phyloP scores from a whole-genome alignment of 805 yeast species.

The Candida boidinii region DNA sequence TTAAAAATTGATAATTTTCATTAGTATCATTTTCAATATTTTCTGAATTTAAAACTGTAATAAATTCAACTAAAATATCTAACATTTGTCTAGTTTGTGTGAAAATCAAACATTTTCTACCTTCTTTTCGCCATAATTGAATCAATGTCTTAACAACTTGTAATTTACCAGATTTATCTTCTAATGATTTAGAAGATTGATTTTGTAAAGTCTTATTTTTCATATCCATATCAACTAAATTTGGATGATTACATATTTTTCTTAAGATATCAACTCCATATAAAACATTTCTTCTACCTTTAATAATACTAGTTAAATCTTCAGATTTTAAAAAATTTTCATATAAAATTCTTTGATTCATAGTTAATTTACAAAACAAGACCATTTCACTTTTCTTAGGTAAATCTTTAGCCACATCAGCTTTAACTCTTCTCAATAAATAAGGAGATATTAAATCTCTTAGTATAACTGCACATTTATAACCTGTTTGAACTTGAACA shows the following conservation, averaged over 20 bases:
- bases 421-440: constrained; percentile 74
- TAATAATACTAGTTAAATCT: constrained; percentile 62
- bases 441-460: constrained; percentile 88
- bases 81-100: constrained; percentile 94
- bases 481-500: constrained; percentile 92
- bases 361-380: constrained; percentile 78
- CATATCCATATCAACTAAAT: constrained; percentile 46
- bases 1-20: constrained; percentile 38
- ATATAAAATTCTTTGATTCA: constrained; percentile 66
- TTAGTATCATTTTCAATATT: constrained; percentile 8
- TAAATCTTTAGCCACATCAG: constrained; percentile 90
- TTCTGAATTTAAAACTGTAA: constrained; percentile 30
- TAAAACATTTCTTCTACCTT: constrained; percentile 73
- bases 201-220: constrained; percentile 18
- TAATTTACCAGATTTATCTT: constrained; percentile 78
- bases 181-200: constrained; percentile 27
- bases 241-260: constrained; percentile 96
- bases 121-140: constrained; percentile 67
- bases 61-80: constrained; percentile 69
- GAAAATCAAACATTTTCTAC: constrained; percentile 76
- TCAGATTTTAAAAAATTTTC: constrained; percentile 66
- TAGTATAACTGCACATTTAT: constrained; percentile 87
- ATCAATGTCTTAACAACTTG: constrained; percentile 76
- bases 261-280: constrained; percentile 86
- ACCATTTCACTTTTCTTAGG: constrained; percentile 95